phyloP scores from a whole-genome alignment of 495 filamentous ascomycete species.

The Friedmanniomyces endolithicus region DNA sequence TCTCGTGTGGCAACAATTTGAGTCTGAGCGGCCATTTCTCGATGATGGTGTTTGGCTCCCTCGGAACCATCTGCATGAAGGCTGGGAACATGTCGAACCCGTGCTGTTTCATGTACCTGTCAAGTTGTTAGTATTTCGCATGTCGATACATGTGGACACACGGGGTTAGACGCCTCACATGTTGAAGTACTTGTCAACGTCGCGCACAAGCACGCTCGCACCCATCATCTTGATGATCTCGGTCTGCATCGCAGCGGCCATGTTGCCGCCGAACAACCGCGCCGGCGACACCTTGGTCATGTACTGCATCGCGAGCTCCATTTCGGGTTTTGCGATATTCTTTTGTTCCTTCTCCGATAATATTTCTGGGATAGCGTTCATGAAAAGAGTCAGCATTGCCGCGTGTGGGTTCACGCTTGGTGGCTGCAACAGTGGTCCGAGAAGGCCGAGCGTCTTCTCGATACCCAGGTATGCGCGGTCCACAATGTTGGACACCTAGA shows the following conservation, averaged over 20 bases:
- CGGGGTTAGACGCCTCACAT: not conserved
- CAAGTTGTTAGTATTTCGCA: no score
- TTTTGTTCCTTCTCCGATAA: not conserved
- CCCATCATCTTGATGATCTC: not conserved
- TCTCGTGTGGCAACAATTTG: conserved; percentile 25
- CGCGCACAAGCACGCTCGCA: not conserved
- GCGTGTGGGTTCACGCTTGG: conserved; percentile 22
- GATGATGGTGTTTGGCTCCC: conserved; percentile 30
- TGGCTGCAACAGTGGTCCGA: conserved; percentile 19
- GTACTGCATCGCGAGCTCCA: not conserved
- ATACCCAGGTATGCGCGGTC: conserved; percentile 20
- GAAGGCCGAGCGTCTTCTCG: not conserved
- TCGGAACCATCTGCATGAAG: conserved; percentile 20
- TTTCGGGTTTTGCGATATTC: not conserved
- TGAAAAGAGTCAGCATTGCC: conserved; percentile 25
- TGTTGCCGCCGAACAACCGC: not conserved
- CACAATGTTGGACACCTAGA: conserved; percentile 25
- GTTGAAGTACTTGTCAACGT: conserved; percentile 1
- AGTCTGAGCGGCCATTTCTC: conserved; percentile 32
- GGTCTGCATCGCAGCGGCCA: not conserved
- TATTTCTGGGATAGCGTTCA: conserved; percentile 20
- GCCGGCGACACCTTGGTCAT: not conserved
- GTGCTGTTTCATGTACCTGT: not conserved
- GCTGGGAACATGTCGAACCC: conserved; percentile 11
- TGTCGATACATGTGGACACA: not conserved